Evolutionary conservation across 257 asterid genomes (phyloP).

Genomic region (Solanum arcanum): DNA sequence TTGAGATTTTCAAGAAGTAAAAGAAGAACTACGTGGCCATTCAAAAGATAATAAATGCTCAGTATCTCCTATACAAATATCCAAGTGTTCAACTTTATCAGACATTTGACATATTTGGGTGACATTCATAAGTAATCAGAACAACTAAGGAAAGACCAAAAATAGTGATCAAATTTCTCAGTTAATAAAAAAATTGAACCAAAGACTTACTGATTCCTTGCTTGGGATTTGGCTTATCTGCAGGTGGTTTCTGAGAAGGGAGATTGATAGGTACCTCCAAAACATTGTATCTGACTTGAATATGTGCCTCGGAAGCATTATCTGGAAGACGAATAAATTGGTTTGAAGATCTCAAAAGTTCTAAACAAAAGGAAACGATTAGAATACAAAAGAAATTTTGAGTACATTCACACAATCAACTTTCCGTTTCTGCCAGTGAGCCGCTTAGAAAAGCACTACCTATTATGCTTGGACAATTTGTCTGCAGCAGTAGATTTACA

Average conservation of each 20-base stretch:
- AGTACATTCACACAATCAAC: not conserved
- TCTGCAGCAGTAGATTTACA: not conserved
- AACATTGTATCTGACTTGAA: slow-evolving; percentile 71
- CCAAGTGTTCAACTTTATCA: not conserved
- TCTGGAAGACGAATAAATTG: slow-evolving; percentile 24
- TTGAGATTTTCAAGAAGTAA: not conserved
- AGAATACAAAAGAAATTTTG: not conserved
- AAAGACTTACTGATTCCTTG: slow-evolving; percentile 79
- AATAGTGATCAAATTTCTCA: not conserved
- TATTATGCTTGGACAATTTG: not conserved
- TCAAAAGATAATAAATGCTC: not conserved
- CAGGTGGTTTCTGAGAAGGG: slow-evolving; percentile 82
- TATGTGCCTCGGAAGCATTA: slow-evolving; percentile 43
- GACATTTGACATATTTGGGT: not conserved
- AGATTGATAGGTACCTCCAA: slow-evolving; percentile 79
- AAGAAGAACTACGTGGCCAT: not conserved
- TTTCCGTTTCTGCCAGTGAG: not conserved
- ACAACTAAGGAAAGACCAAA: not conserved
- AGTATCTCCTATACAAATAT: not conserved
- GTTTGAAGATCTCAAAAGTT: not conserved
- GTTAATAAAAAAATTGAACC: not conserved
- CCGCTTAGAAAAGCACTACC: not conserved
- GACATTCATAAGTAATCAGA: not conserved
- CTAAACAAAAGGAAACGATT: not conserved
- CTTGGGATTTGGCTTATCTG: slow-evolving; percentile 94